phyloP scores from a whole-genome alignment of 225 moss, liverwort and hornwort species.

The Anthoceros angustus region DNA sequence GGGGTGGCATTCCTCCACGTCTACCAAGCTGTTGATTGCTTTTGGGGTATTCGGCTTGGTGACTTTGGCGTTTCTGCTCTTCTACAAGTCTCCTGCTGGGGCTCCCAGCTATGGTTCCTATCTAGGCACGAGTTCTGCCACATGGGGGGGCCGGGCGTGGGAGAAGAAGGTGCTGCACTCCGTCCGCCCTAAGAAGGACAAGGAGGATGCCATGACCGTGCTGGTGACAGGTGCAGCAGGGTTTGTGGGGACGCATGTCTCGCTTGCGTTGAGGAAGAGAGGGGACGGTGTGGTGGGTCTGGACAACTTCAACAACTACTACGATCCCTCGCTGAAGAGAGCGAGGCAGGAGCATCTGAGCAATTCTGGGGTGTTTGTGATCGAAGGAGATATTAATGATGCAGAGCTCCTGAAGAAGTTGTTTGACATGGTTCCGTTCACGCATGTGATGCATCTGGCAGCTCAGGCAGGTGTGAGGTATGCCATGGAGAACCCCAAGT shows the following conservation, averaged over 20 bases:
- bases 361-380: background rate
- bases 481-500: background rate
- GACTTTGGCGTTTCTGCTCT: background rate
- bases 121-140: background rate
- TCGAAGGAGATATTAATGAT: background rate
- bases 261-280: background rate
- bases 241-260: background rate
- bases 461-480: slow-evolving; percentile 4
- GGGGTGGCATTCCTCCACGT: slow-evolving; percentile 1
- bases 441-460: slow-evolving; percentile 5
- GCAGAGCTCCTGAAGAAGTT: background rate
- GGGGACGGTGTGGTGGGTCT: background rate
- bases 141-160: background rate
- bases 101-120: background rate
- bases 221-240: slow-evolving; percentile 5
- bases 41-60: background rate
- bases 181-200: background rate
- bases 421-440: background rate
- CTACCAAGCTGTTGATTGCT: background rate
- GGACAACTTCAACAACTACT: background rate
- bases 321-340: background rate
- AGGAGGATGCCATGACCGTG: background rate
- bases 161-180: background rate
- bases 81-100: background rate
- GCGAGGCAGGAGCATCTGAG: background rate